Evolutionary conservation across 2,329 filamentous ascomycete species (phyloP).

Genomic region (Xylaria sp.): DNA sequence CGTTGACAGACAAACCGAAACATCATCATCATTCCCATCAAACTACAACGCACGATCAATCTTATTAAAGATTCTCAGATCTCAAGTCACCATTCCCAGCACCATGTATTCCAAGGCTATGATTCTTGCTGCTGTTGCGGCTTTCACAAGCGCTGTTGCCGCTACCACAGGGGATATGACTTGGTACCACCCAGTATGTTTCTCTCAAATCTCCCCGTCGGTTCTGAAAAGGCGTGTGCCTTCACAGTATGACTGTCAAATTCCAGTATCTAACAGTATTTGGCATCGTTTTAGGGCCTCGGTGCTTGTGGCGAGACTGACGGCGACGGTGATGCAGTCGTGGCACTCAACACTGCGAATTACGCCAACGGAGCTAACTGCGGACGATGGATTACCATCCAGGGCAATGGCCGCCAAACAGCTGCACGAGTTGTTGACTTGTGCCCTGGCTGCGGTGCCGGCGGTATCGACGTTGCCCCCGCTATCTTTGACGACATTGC

Average conservation of each 20-base stretch:
- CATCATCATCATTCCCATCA: conserved; percentile 15
- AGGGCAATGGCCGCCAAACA: conserved; percentile 30
- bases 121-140: conserved; percentile 32
- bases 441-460: conserved; percentile 33
- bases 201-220: neutral
- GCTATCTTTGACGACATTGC: conserved; percentile 40
- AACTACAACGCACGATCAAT: conserved; percentile 10
- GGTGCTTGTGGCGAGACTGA: conserved; percentile 34
- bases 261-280: neutral
- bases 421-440: conserved; percentile 35
- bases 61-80: neutral
- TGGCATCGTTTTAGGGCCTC: conserved; percentile 24
- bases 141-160: conserved; percentile 24
- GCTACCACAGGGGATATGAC: conserved; percentile 33
- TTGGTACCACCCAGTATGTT: conserved; percentile 34
- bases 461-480: conserved; percentile 34
- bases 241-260: neutral
- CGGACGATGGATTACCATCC: conserved; percentile 36
- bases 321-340: conserved; percentile 28
- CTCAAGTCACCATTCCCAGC: neutral
- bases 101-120: conserved; percentile 30
- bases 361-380: conserved; percentile 39
- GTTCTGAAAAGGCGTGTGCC: neutral
- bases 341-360: conserved; percentile 34
- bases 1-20: neutral